A percentile compares a stretch with the other conserved stretches of the same genome.
phyloP scores from a whole-genome alignment of 2,329 filamentous ascomycete species.

The Pestalotiopsis sp. region DNA sequence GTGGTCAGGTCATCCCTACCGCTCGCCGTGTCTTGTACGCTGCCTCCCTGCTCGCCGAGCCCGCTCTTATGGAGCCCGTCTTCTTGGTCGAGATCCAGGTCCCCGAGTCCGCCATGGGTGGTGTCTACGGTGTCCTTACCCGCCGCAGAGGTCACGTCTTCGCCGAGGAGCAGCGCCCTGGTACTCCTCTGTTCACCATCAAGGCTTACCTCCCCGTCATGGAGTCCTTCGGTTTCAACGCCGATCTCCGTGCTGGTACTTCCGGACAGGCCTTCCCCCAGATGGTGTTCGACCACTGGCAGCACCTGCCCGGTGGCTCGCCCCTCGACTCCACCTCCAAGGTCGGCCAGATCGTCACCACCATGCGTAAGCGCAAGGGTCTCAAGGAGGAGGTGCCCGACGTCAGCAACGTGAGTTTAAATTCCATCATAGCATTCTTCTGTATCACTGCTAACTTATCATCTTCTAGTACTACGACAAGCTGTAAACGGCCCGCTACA shows the following conservation, averaged over 20 bases:
- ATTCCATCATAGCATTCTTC: not conserved
- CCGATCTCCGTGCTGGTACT: constrained; percentile 90
- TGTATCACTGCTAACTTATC: constrained; percentile 41
- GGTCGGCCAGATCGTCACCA: constrained; percentile 80
- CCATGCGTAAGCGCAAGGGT: constrained; percentile 99
- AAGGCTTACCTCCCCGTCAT: constrained; percentile 96
- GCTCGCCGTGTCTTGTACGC: constrained; percentile 97
- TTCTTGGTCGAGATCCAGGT: constrained; percentile 99
- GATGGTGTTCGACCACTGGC: constrained; percentile 98
- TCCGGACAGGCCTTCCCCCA: constrained; percentile 99
- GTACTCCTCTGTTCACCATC: constrained; percentile 99
- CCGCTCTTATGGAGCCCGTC: constrained; percentile 92
- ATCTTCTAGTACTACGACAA: constrained; percentile 91
- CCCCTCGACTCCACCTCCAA: constrained; percentile 82
- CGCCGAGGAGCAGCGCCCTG: constrained; percentile 95
- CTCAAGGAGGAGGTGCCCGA: constrained; percentile 94
- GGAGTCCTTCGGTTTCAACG: constrained; percentile 99
- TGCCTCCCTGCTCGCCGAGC: constrained; percentile 85
- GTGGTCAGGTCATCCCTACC: constrained; percentile 98
- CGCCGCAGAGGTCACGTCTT: constrained; percentile 99
- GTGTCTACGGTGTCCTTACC: constrained; percentile 99
- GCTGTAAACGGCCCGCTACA: constrained; percentile 70
- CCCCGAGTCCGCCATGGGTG: constrained; percentile 97
- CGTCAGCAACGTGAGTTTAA: constrained; percentile 86
- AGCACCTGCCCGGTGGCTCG: constrained; percentile 91